A percentile compares a stretch with the other conserved stretches of the same genome.
Evolutionary conservation across 257 asterid genomes (phyloP).

Genomic region (Coffea eugenioides): DNA sequence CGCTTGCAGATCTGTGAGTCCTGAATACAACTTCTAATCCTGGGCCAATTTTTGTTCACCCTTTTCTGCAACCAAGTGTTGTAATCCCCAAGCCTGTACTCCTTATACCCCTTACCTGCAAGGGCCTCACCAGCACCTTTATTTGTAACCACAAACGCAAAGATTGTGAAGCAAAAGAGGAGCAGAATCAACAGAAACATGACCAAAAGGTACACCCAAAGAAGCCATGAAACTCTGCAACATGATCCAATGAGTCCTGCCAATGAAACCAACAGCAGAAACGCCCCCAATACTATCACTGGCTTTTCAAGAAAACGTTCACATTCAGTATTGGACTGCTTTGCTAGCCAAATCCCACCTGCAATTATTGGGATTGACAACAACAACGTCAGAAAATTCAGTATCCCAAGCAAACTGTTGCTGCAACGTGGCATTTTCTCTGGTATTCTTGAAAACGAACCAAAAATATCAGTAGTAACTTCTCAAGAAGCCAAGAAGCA

Average conservation of each 20-base stretch:
- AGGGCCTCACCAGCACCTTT: conserved; percentile 74
- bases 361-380: conserved; percentile 76
- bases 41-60: conserved; percentile 60
- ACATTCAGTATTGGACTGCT: conserved; percentile 70
- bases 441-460: not conserved
- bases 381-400: conserved; percentile 61
- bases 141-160: conserved; percentile 88
- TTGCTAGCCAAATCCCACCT: conserved; percentile 82
- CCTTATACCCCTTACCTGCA: conserved; percentile 66
- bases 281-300: conserved; percentile 68
- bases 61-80: conserved; percentile 85
- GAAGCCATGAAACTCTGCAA: conserved; percentile 72
- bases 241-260: conserved; percentile 84
- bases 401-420: conserved; percentile 68
- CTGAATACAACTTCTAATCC: conserved; percentile 61
- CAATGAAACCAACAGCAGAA: conserved; percentile 64
- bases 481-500: not conserved
- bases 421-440: conserved; percentile 63
- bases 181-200: conserved; percentile 76
- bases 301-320: conserved; percentile 79
- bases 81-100: conserved; percentile 80
- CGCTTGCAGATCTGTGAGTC: conserved; percentile 66
- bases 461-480: not conserved
- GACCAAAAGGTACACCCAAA: conserved; percentile 73
- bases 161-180: conserved; percentile 71